phyloP scores from a whole-genome alignment of 257 asterid species.

The Solanum pennellii region DNA sequence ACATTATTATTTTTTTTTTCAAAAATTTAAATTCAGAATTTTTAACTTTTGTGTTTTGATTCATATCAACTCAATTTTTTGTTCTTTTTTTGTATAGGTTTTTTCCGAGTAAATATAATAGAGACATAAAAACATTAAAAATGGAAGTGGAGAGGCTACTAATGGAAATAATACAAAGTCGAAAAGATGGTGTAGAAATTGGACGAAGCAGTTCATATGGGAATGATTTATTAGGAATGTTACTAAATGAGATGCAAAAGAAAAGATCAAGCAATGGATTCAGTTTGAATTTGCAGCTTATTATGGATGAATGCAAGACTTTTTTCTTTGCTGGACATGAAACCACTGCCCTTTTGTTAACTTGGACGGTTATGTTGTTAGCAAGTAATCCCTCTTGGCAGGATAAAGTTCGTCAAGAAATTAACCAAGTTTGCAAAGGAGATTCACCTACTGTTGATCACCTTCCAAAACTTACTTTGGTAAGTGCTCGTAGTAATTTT shows the following conservation, averaged over 20 bases:
- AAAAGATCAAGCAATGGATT: slow-evolving; percentile 26
- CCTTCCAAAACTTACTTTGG: slow-evolving; percentile 66
- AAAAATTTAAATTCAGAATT: background rate
- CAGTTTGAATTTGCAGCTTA: slow-evolving; percentile 55
- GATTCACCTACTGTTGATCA: slow-evolving; percentile 44
- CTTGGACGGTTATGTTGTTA: slow-evolving; percentile 87
- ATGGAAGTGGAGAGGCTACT: slow-evolving; percentile 63
- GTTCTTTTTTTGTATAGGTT: slow-evolving; percentile 25
- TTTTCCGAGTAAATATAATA: slow-evolving; percentile 80
- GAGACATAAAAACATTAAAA: slow-evolving; percentile 69
- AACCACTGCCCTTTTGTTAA: slow-evolving; percentile 75
- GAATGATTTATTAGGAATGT: slow-evolving; percentile 66
- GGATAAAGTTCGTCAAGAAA: slow-evolving; percentile 51
- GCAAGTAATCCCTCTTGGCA: slow-evolving; percentile 80
- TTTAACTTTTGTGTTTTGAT: background rate
- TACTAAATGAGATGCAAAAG: slow-evolving; percentile 70
- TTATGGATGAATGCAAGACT: slow-evolving; percentile 95
- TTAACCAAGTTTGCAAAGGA: slow-evolving; percentile 45
- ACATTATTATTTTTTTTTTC: background rate
- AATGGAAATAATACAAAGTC: slow-evolving; percentile 85
- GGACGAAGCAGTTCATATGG: slow-evolving; percentile 68
- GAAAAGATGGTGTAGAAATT: slow-evolving; percentile 62
- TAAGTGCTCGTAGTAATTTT: background rate
- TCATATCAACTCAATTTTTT: background rate
- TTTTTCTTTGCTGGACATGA: slow-evolving; percentile 97